These are phyloP conservation scores for Didymella exigua DNA, from an alignment of 2,329 filamentous ascomycete species.

Conservation along the genomic window DNA sequence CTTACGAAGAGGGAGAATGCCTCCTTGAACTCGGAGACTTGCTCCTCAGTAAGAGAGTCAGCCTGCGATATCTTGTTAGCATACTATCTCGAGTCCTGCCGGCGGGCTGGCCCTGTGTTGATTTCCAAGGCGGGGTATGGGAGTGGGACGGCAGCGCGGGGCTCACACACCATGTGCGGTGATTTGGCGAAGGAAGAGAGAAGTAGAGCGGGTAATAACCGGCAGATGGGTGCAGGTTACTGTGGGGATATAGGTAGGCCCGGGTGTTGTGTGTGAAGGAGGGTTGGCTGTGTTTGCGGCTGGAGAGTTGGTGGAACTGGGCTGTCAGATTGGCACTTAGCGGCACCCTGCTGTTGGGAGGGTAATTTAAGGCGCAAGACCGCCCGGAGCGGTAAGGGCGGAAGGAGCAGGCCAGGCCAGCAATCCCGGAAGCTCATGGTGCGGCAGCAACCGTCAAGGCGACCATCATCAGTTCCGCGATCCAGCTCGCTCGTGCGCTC, in stretches of 20 bases:
- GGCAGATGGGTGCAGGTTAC: constrained; percentile 16
- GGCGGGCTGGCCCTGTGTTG: constrained; percentile 33
- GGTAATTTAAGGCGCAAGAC: constrained; percentile 17
- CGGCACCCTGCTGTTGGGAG: constrained; percentile 25
- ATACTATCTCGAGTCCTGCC: constrained; percentile 1
- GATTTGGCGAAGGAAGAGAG: constrained; percentile 3
- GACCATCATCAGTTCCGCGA: constrained; percentile 3
- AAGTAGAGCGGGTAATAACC: constrained; percentile 4
- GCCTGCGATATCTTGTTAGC: constrained; percentile 64
- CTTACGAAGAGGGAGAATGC: constrained; percentile 99
- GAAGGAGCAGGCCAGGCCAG: constrained; percentile 8
- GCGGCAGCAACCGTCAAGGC: constrained; percentile 15
- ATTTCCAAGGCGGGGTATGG: constrained; percentile 48
- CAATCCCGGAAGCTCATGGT: constrained; percentile 6
- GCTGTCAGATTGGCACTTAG: constrained; percentile 28
- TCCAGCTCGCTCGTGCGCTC: constrained; percentile 2
- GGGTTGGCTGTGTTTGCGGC: constrained; percentile 35
- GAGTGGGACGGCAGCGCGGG: constrained; percentile 30
- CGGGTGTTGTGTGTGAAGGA: constrained; percentile 26
- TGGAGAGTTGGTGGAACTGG: constrained; percentile 32
- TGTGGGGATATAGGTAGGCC: constrained; percentile 22
- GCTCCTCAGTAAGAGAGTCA: constrained; percentile 98
- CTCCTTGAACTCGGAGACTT: constrained; percentile 99
- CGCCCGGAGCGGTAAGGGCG: constrained; percentile 22
- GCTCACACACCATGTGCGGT: constrained; percentile 45